Evolutionary conservation across 2,329 filamentous ascomycete species (phyloP), one percentile per base, ranked within the genome.

Genomic region (Penicillium janthinellum): DNA sequence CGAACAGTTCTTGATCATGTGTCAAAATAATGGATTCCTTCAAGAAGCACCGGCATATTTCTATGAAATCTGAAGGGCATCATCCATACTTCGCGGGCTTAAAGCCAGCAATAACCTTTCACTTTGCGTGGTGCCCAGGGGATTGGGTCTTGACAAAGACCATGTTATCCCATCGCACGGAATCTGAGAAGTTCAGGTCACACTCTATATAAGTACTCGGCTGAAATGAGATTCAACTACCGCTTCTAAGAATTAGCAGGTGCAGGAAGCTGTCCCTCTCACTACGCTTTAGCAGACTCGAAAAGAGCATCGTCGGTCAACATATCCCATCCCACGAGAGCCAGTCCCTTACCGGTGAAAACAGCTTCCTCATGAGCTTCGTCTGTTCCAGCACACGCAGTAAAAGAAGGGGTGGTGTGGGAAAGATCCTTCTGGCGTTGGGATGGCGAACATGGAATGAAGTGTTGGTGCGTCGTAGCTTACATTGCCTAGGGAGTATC

Each of bases 391-490:
- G 57, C 57, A 8, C 35, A 39, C 2, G 52, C 51, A 10, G 51
- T 35, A 10, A 55, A 59, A 5, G 37, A n/a, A 5, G 57, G 57
- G 31, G 22, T 48, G 44, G 20, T 55, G 57, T 6, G 57, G 51
- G 38, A 39, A 48, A 7, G 14, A 28, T 8, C 44, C 31, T 7
- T 42, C 57, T 4, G 57, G 52, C 10, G 51, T 55, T 7, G 51
- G 51, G 12, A 59, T 59, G n/a, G 38, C 37, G 49, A 59, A 59
- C 17, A 42, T 37, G 2, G 57, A 47, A 22, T 59, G 57, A 12
- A 59, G 38, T 25, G 51, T 44, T 3, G 57, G 57, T 25, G 54
- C 45, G 12, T 20, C 51, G 39, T 59, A 49, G 44, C 44, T 56
- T 0, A 59, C 52, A 17, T 59, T 59, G n/a, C 57, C 57, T 45